Base-by-base conservation (phyloP, 345 rosid species). In the Erucastrum elatum region DNA sequence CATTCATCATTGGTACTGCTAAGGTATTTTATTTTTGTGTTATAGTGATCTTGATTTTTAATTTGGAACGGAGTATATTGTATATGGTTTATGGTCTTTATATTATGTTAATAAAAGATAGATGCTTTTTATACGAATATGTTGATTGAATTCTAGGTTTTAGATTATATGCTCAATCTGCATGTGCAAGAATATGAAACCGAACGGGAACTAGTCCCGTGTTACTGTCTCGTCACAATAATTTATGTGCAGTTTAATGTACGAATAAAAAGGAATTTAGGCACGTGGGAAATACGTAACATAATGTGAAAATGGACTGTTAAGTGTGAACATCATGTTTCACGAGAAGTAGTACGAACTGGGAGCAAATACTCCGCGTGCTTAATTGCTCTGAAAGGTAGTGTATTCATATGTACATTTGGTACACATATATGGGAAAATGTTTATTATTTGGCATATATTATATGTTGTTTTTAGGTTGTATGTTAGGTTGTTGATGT, bases 321-420 rank as follows among this genome's bases (percentile, higher is more conserved):
- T 34, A 30, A 35, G 58, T 72, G 75, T 72, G 9, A 58, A 41
- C 75, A 56, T 72, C 75, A 72, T n/a, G 61, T 8, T 63, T 74
- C 77, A 64, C 70, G 64, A 63, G 55, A 6, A 62, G 17, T 59
- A 30, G 13, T 59, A 71, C 41, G 34, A 64, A 49, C 77, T 17
- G 64, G 27, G 25, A 33, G 26, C 27, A 74, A 27, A 53, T 65
- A 60, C 55, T 4, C 37, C 64, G 68, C 77, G 77, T 73, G 77
- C 77, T 46, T 72, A 72, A 72, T 74, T 46, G 31, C 46, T 74
- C 3, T n/a, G 51, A 65, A 74, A 74, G 71, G 34, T 64, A 53
- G 2, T 65, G 71, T 49, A 65, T 7, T 34, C 71, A 25, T 74
- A 39, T 65, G 15, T 64, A 11, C 35, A 73, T 63, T 46, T 65